Evolutionary conservation across 768 basidiomycete species (phyloP), one percentile per base, ranked within the genome.

Genomic region (Trametopsis cervina): DNA sequence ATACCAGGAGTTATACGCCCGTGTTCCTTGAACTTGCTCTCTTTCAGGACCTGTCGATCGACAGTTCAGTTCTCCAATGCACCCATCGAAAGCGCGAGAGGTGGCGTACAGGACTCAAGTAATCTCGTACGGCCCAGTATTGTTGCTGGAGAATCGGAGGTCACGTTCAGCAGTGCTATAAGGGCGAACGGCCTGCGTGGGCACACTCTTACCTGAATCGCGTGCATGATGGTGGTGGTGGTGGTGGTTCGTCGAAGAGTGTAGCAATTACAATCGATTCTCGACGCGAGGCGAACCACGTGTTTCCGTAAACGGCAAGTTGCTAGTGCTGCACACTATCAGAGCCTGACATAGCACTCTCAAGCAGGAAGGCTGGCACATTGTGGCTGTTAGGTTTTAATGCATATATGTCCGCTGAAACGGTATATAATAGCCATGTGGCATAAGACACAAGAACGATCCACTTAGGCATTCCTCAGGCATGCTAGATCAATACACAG

Each of bases 1-100:
- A 52, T 47, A 92, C 90, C 92, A 52, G 92, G 93, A 15, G 89
- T 96, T 57, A 97, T 94, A 46, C 94, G 78, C 5, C 96, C 96
- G 60, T 95, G 90, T 66, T 99, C 96, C 66, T 95, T 97, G 76
- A 99, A 99, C 66, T 98, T 98, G 71, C 89, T 92, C 71, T 98
- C 94, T 62, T 85, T 90, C 56, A 98, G 79, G 20, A 99, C 93
- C 92, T 96, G 21, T 43, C 54, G 23, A 38, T 39, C 37, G 56
- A 54, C 35, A 63, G n/a, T n/a, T n/a, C n/a, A n/a, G n/a, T n/a
- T n/a, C n/a, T n/a, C n/a, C n/a, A 60, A 59, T 63, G 29, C 36
- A 11, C 47, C 13, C 52, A 52, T 56, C 49, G 35, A 44, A 9
- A 41, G 52, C 51, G 42, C 51, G 50, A 41, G 33, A 26, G 40